Evolutionary conservation across 306 rosid species (phyloP).

Genomic region (Calophaca sinica): DNA sequence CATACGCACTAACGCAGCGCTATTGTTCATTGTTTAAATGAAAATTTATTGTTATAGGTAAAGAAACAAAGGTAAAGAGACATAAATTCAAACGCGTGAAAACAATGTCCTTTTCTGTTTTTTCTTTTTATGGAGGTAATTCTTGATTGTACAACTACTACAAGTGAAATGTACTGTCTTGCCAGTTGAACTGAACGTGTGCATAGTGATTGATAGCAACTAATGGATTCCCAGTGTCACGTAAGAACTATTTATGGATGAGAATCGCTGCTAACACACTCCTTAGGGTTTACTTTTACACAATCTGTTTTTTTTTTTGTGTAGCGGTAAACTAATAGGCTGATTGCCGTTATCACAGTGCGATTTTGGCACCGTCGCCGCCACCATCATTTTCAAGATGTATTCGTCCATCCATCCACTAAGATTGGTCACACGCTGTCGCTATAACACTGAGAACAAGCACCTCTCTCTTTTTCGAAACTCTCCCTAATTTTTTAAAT

Average conservation of each 20-base stretch:
- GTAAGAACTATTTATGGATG: conserved; percentile 8
- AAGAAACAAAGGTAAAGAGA: conserved; percentile 8
- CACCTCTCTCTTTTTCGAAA: too few species aligned
- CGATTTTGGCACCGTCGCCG: too few species aligned
- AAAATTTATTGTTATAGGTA: background rate
- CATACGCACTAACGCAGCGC: background rate
- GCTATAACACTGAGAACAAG: too few species aligned
- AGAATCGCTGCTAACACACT: too few species aligned
- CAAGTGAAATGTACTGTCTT: background rate
- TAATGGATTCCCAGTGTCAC: conserved; percentile 2
- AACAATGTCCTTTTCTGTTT: conserved; percentile 24
- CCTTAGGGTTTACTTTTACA: background rate
- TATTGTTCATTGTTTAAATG: conserved; percentile 28
- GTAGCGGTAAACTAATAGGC: too few species aligned
- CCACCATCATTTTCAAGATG: too few species aligned
- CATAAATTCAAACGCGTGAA: conserved; percentile 32
- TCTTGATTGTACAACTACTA: conserved; percentile 25
- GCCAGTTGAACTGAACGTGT: conserved; percentile 33
- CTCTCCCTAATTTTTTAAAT: too few species aligned
- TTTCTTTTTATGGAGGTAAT: background rate
- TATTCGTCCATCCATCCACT: too few species aligned
- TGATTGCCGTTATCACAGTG: too few species aligned
- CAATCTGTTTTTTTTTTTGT: too few species aligned
- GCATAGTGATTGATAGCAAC: conserved; percentile 47
- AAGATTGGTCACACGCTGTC: too few species aligned